A percentile compares a stretch with the other conserved stretches of the same genome.
These are phyloP conservation scores for Mortierella sp. DNA, from an alignment of 371 early-diverging fungal genomes.

Conservation along the genomic window DNA sequence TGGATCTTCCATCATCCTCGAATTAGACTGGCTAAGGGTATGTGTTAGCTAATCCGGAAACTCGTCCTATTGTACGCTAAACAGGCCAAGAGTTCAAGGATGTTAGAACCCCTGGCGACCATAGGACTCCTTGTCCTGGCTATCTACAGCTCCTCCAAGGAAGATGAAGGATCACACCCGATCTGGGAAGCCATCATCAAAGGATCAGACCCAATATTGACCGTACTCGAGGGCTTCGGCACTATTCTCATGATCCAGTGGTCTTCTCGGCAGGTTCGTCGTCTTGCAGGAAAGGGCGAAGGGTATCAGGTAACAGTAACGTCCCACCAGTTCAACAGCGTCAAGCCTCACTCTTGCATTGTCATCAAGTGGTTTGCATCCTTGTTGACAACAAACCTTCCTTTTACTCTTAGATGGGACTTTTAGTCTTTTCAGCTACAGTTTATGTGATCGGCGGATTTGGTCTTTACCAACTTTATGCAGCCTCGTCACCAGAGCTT, in stretches of 20 bases:
- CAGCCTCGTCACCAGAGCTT: slow-evolving; percentile 46
- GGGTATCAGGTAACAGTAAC: slow-evolving; percentile 43
- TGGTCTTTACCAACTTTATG: slow-evolving; percentile 48
- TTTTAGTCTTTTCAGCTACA: slow-evolving; percentile 41
- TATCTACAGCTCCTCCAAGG: slow-evolving; percentile 36
- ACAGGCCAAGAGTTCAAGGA: slow-evolving; percentile 21
- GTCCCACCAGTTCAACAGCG: no score
- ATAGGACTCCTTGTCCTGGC: slow-evolving; percentile 28
- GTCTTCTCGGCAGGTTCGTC: slow-evolving; percentile 47
- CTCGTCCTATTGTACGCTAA: not conserved
- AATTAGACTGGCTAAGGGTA: no score
- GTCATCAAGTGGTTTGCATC: no score
- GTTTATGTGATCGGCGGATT: slow-evolving; percentile 44
- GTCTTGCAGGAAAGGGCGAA: slow-evolving; percentile 38
- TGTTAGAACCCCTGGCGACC: slow-evolving; percentile 36
- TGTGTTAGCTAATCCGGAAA: no score
- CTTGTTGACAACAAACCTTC: not conserved
- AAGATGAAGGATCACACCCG: slow-evolving; percentile 15
- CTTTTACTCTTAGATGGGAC: slow-evolving; percentile 30
- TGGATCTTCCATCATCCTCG: not conserved
- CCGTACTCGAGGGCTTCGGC: slow-evolving; percentile 46
- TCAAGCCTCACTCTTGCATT: no score
- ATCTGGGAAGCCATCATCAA: slow-evolving; percentile 44
- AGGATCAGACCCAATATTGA: slow-evolving; percentile 46
- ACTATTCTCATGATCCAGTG: slow-evolving; percentile 49